Evolutionary conservation across 208 protist species (phyloP).

Genomic region (Leptomonas seymouri): DNA sequence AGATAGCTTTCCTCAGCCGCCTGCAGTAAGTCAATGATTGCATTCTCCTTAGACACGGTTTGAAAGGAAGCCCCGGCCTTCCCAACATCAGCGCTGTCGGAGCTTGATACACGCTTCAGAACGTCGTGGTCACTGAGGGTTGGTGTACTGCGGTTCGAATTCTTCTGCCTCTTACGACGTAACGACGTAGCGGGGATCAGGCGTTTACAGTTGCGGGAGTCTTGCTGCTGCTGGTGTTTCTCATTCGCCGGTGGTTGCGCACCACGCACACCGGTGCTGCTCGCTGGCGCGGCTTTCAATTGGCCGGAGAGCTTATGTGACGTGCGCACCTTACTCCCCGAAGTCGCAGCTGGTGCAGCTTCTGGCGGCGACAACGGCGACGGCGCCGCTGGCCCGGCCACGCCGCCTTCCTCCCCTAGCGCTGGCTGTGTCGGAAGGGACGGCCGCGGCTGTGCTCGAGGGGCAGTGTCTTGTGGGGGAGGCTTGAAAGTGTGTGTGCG

Average conservation of each 20-base stretch:
- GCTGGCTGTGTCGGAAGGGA: background rate
- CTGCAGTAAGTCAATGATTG: background rate
- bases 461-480: background rate
- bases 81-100: too few relatives aligned
- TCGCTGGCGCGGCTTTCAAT: background rate
- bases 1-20: conserved; percentile 20
- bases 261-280: too few relatives aligned
- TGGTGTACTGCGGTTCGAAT: background rate
- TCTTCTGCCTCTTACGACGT: background rate
- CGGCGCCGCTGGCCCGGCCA: too few relatives aligned
- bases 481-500: background rate
- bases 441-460: background rate
- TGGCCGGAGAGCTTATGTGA: background rate
- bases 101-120: too few relatives aligned
- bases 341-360: background rate
- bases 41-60: background rate
- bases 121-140: background rate
- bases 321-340: background rate
- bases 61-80: background rate
- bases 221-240: too few relatives aligned
- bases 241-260: background rate
- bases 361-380: background rate
- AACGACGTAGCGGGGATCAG: too few relatives aligned
- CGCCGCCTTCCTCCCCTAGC: background rate
- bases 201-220: too few relatives aligned